A percentile compares a stretch with the other conserved stretches of the same genome.
Evolutionary conservation across 1,284 basidiomycete genomes (phyloP).

Genomic region (Papiliotrema nemorosa): DNA sequence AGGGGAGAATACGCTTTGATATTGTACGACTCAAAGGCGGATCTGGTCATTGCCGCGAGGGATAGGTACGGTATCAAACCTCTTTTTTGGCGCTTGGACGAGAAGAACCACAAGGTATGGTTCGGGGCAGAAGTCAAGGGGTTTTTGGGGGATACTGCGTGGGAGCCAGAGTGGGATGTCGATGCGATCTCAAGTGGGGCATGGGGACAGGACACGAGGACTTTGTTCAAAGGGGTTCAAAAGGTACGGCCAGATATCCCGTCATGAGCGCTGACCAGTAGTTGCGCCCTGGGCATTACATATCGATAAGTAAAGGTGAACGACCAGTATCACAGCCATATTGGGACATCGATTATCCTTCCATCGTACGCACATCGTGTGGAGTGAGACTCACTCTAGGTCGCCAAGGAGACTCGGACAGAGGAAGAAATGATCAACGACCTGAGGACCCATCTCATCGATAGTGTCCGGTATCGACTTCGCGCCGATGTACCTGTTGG

Average conservation of each 20-base stretch:
- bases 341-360: slow-evolving; percentile 45
- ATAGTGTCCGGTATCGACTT: slow-evolving; percentile 48
- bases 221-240: slow-evolving; percentile 46
- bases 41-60: slow-evolving; percentile 45
- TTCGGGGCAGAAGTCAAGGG: slow-evolving; percentile 50
- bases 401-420: slow-evolving; percentile 28
- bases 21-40: slow-evolving; percentile 42
- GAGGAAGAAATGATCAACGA: slow-evolving; percentile 42
- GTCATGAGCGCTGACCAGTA: slow-evolving; percentile 2
- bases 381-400: background rate
- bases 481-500: slow-evolving; percentile 52
- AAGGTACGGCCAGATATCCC: slow-evolving; percentile 16
- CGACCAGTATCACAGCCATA: slow-evolving; percentile 44
- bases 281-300: slow-evolving; percentile 47
- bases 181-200: slow-evolving; percentile 23
- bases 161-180: slow-evolving; percentile 33
- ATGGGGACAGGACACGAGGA: slow-evolving; percentile 31
- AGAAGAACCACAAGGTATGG: slow-evolving; percentile 36
- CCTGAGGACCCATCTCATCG: slow-evolving; percentile 45
- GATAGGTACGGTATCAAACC: slow-evolving; percentile 52
- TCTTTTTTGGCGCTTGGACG: slow-evolving; percentile 45
- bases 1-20: slow-evolving; percentile 50
- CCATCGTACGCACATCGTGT: slow-evolving; percentile 17
- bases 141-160: slow-evolving; percentile 43
- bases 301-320: slow-evolving; percentile 39